Evolutionary conservation across 1,284 basidiomycete species (phyloP).

Genomic region (Ceratobasidium sp.): DNA sequence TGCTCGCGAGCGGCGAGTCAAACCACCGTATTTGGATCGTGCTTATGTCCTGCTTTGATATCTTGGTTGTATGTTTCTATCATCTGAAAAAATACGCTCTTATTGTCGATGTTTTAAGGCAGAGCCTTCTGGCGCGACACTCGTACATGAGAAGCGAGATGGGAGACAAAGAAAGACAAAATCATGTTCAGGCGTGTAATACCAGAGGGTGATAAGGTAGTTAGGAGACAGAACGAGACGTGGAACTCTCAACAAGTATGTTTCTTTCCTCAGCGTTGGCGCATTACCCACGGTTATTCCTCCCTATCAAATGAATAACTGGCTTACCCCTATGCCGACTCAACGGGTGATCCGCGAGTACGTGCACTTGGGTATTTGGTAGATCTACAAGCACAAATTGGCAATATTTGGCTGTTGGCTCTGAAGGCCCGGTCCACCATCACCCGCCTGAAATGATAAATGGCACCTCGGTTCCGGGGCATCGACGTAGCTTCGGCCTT

Average conservation of each 20-base stretch:
- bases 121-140: not conserved
- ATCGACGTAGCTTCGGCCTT: not conserved
- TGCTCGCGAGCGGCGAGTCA: slow-evolving; percentile 71
- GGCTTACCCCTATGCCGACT: not conserved
- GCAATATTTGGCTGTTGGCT: not conserved
- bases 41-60: slow-evolving; percentile 50
- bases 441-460: not conserved
- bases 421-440: not conserved
- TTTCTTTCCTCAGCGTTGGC: not conserved
- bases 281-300: not conserved
- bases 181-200: too few species aligned
- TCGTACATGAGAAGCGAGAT: too few species aligned
- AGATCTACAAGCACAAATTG: slow-evolving; percentile 1
- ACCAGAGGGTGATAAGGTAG: too few species aligned
- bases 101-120: not conserved
- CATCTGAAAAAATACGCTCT: not conserved
- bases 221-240: too few species aligned
- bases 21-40: slow-evolving; percentile 55
- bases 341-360: not conserved
- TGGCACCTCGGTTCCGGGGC: not conserved
- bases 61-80: not conserved
- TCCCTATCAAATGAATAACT: not conserved
- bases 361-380: not conserved
- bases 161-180: too few species aligned
- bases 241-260: too few species aligned